Evolutionary conservation across 345 rosid species (phyloP), one percentile per base, ranked within the genome.

Genomic region (Citropsis articulata): DNA sequence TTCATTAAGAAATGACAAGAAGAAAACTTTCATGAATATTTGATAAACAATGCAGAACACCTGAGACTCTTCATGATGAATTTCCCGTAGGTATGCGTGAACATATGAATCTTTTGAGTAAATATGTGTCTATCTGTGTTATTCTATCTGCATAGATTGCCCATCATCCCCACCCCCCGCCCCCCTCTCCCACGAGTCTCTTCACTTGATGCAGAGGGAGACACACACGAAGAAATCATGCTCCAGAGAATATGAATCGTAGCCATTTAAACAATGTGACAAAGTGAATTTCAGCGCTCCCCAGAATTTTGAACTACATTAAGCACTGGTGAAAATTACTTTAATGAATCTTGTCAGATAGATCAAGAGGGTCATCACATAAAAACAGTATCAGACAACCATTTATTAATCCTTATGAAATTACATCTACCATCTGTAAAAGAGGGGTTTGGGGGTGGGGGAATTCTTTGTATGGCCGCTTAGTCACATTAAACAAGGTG

Each of bases 151-250:
- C 2, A 38, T 38, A 36, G 40, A 36, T 36, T 36, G 42, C 12
- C n/a, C 0, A 0, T 9, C 13, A 7, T 35, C 42, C 2, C 45
- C 9, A 0, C 2, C 13, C 9, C 4, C 13, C 13, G 13, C 0
- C 38, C 38, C 8, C 2, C 2, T 0, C 8, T 10, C 48, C 12
- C 16, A 45, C 3, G 50, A 10, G 50, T 25, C 10, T 24, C n/a
- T 35, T 66, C 28, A 22, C 10, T n/a, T 66, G 45, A 0, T 18
- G 42, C 1, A 31, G 42, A 21, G 16, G 36, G n/a, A 21, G 6
- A 3, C 6, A 22, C 3, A 66, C 35, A 62, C 4, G 4, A 35
- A 33, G 42, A 33, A 7, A 33, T 66, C 19, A 35, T 19, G 18
- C 2, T 36, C 45, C 27, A n/a, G 8, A 4, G 53, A 38, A 12